Percentiles rank a stretch among this genome's conserved stretches.
Conservation (phyloP, 495 filamentous ascomycete genomes). For the Hypoxylon trugodes region DNA sequence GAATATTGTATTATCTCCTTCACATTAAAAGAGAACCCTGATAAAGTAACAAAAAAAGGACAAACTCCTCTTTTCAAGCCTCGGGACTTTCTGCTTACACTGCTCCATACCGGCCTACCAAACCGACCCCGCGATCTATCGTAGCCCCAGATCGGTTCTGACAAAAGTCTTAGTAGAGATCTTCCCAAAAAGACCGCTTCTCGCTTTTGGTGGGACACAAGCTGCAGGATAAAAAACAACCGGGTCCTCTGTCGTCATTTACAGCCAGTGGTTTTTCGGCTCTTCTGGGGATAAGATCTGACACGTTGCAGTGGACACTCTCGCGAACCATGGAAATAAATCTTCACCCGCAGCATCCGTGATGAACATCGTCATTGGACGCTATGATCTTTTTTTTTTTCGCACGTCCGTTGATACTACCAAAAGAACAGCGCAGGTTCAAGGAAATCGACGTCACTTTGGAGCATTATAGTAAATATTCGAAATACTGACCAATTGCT, state of each 20-base stretch:
- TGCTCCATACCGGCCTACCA: conserved; percentile 1
- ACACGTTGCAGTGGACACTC: conserved; percentile 23
- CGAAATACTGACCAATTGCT: not conserved
- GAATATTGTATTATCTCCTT: conserved; percentile 1
- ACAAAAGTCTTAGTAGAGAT: conserved; percentile 25
- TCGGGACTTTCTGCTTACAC: not conserved
- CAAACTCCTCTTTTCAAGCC: not conserved
- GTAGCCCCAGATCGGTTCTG: conserved; percentile 25
- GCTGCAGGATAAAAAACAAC: conserved; percentile 23
- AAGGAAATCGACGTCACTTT: not conserved
- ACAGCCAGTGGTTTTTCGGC: conserved; percentile 1
- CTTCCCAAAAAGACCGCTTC: not conserved
- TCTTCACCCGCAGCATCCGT: conserved; percentile 16
- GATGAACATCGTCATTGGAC: conserved; percentile 23
- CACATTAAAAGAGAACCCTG: not conserved
- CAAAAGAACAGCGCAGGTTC: not conserved
- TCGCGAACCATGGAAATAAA: conserved; percentile 17
- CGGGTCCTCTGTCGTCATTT: conserved; percentile 33
- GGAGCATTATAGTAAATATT: not conserved
- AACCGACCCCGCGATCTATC: conserved; percentile 36
- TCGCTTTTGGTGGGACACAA: conserved; percentile 10
- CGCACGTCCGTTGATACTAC: not conserved
- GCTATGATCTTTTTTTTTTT: not conserved
- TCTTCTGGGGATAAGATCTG: conserved; percentile 29
- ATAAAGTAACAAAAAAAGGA: not conserved